A percentile compares a stretch with the other conserved stretches of the same genome.
Conservation (phyloP, 495 filamentous ascomycete species). For the Xylaria acuta region DNA sequence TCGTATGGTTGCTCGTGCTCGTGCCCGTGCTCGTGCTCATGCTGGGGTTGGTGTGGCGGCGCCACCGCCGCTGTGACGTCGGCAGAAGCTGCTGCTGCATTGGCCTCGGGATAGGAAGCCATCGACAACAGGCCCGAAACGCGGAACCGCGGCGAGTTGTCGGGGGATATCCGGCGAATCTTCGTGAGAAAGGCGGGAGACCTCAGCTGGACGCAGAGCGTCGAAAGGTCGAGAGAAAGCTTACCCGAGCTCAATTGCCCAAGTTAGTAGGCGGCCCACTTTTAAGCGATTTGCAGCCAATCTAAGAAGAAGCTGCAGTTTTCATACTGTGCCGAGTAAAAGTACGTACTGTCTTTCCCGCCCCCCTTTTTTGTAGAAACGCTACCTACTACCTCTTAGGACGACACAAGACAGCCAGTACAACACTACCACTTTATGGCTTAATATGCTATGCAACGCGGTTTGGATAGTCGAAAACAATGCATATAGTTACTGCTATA, state of each 20-base stretch:
- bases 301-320: background rate
- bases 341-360: background rate
- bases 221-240: background rate
- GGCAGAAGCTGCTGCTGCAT: constrained; percentile 22
- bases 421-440: no score
- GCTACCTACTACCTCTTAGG: no score
- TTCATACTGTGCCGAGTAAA: background rate
- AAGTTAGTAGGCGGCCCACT: background rate
- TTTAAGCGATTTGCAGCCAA: background rate
- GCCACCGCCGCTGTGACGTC: background rate
- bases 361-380: no score
- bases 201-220: background rate
- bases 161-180: constrained; percentile 45
- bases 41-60: background rate
- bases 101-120: constrained; percentile 38
- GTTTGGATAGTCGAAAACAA: no score
- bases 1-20: background rate
- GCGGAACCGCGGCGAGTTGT: constrained; percentile 40
- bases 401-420: no score
- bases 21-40: constrained; percentile 2
- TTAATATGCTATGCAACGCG: no score
- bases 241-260: constrained; percentile 2
- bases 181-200: constrained; percentile 39
- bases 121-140: constrained; percentile 13
- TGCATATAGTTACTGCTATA: no score